Conservation (phyloP, 768 basidiomycete species). For the Tulasnella sp. region DNA sequence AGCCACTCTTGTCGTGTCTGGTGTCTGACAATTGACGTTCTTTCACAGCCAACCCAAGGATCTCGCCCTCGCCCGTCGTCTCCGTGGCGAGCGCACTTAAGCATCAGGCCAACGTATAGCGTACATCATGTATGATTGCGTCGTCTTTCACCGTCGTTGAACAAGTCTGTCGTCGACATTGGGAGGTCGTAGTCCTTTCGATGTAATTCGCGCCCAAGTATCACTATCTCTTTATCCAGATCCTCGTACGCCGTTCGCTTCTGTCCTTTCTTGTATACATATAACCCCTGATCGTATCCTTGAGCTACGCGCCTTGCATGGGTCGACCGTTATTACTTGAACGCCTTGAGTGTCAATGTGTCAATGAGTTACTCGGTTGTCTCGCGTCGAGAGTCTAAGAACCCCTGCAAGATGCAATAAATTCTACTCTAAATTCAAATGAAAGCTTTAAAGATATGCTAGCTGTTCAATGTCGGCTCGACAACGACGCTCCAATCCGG, state of each 20-base stretch:
- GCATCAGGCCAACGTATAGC: neutral
- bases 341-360: too few relatives aligned
- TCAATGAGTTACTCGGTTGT: too few relatives aligned
- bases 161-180: neutral
- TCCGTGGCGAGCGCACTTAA: slow-evolving; percentile 59
- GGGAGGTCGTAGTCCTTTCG: neutral
- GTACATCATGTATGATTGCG: neutral
- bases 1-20: neutral
- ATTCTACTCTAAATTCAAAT: neutral
- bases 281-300: neutral
- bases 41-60: slow-evolving; percentile 60
- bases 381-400: too few relatives aligned
- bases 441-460: neutral
- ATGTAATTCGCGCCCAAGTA: neutral
- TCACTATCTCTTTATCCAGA: neutral
- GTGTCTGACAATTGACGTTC: neutral
- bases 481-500: neutral
- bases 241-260: neutral
- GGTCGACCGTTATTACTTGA: too few relatives aligned
- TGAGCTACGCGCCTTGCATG: neutral
- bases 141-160: neutral
- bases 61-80: slow-evolving; percentile 73
- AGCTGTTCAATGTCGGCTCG: neutral
- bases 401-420: neutral
- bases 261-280: neutral